A percentile compares a stretch with the other conserved stretches of the same genome.
Evolutionary conservation across 1,284 basidiomycete species (phyloP).

Genomic region (Phellopilus nigrolimitatus): DNA sequence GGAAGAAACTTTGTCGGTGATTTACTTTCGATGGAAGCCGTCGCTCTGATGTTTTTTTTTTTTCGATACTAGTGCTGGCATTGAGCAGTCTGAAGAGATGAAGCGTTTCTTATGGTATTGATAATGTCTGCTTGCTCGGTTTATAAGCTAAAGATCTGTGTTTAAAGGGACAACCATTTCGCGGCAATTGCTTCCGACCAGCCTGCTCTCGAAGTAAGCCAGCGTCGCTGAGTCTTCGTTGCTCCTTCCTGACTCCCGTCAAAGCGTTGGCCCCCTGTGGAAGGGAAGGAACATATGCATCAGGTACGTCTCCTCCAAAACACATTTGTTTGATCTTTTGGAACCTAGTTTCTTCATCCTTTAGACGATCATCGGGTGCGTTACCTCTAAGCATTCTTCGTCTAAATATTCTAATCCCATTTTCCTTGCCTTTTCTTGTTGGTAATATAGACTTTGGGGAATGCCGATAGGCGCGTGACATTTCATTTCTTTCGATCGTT

Average conservation of each 20-base stretch:
- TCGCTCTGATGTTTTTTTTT: conserved; percentile 7
- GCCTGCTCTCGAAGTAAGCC: conserved; percentile 61
- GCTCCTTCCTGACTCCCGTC: conserved; percentile 4
- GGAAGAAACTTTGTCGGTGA: conserved; percentile 48
- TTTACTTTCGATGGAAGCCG: conserved; percentile 1
- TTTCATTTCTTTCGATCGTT: not conserved
- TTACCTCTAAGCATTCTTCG: conserved; percentile 22
- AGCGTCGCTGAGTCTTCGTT: not conserved
- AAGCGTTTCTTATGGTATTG: conserved; percentile 62
- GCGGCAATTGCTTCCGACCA: conserved; percentile 70
- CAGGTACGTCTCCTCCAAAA: conserved; percentile 36
- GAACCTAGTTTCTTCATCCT: conserved; percentile 2
- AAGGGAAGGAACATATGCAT: conserved; percentile 46
- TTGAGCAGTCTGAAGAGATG: conserved; percentile 69
- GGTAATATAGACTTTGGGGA: conserved; percentile 49
- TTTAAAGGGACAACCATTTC: conserved; percentile 69
- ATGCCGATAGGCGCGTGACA: conserved; percentile 57
- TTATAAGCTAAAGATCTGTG: conserved; percentile 13
- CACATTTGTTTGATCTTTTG: not conserved
- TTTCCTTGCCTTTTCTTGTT: too few species aligned
- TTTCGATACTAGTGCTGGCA: conserved; percentile 45
- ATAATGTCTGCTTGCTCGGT: not conserved
- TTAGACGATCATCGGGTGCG: conserved; percentile 57
- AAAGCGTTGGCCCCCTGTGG: conserved; percentile 53
- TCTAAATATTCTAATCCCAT: conserved; percentile 1